Evolutionary conservation across 2,329 filamentous ascomycete genomes (phyloP).

Genomic region (Calonectria hongkongensis): DNA sequence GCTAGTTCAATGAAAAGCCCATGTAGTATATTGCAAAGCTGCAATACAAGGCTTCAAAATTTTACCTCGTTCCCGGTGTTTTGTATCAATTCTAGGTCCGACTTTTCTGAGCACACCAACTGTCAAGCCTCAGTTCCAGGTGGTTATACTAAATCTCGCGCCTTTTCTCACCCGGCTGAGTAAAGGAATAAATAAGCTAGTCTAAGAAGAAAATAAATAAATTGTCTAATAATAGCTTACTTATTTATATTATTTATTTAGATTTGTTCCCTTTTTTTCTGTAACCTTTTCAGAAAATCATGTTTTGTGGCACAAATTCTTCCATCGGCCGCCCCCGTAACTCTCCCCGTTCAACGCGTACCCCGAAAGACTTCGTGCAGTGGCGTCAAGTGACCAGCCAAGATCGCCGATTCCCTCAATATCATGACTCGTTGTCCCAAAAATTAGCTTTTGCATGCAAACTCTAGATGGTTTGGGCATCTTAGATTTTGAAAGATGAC

Average conservation of each 20-base stretch:
- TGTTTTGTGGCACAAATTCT: not conserved
- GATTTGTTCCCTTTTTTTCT: not conserved
- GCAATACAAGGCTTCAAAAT: no score
- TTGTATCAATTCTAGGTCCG: not conserved
- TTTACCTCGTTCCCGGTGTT: not conserved
- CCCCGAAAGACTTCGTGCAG: not conserved
- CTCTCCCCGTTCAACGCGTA: conserved; percentile 3
- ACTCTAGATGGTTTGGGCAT: not conserved
- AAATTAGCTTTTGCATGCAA: conserved; percentile 3
- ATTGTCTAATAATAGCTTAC: not conserved
- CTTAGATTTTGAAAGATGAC: no score
- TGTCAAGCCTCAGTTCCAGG: no score
- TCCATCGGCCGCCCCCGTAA: not conserved
- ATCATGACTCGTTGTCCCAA: not conserved
- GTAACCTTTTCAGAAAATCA: not conserved
- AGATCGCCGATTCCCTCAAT: not conserved
- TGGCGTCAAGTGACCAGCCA: not conserved
- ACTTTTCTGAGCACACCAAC: no score
- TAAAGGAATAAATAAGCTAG: not conserved
- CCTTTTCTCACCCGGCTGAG: no score
- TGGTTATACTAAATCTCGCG: no score
- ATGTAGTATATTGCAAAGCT: no score
- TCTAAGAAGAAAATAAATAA: not conserved
- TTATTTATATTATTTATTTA: not conserved
- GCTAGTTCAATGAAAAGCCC: not conserved